Evolutionary conservation across 1,284 basidiomycete genomes (phyloP).

Genomic region (Taiwanofungus camphoratus): DNA sequence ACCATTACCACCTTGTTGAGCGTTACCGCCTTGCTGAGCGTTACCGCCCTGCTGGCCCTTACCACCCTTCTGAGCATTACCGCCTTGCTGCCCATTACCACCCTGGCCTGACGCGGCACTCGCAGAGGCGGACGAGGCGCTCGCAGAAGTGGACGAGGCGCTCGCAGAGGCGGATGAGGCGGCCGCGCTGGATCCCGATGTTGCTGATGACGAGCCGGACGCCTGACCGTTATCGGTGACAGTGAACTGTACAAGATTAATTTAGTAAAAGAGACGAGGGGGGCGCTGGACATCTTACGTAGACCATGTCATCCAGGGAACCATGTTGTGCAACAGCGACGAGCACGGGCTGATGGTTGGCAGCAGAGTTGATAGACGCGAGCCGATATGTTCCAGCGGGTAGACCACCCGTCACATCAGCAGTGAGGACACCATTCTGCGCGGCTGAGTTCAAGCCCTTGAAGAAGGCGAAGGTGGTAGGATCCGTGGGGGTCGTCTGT

Average conservation of each 20-base stretch:
- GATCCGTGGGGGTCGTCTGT: constrained; percentile 43
- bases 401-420: constrained; percentile 45
- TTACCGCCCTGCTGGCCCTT: too few species aligned
- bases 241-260: constrained; percentile 31
- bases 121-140: not conserved
- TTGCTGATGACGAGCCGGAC: too few species aligned
- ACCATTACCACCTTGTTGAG: too few species aligned
- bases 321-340: constrained; percentile 60
- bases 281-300: constrained; percentile 33
- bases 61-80: too few species aligned
- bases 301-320: constrained; percentile 50
- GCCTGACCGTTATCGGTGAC: constrained; percentile 26
- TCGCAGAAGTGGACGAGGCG: not conserved
- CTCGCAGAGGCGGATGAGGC: not conserved
- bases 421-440: constrained; percentile 42
- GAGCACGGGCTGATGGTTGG: constrained; percentile 49
- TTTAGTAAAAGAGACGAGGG: constrained; percentile 23
- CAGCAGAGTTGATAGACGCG: constrained; percentile 46
- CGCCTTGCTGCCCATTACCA: too few species aligned
- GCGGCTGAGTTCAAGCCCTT: constrained; percentile 47
- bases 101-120: too few species aligned
- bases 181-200: not conserved
- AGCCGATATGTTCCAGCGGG: constrained; percentile 51
- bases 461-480: constrained; percentile 54
- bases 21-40: too few species aligned